A percentile compares a stretch with the other conserved stretches of the same genome.
Evolutionary conservation across 805 yeast species (phyloP).

Genomic region (Cyberlindnera mississippiensis): DNA sequence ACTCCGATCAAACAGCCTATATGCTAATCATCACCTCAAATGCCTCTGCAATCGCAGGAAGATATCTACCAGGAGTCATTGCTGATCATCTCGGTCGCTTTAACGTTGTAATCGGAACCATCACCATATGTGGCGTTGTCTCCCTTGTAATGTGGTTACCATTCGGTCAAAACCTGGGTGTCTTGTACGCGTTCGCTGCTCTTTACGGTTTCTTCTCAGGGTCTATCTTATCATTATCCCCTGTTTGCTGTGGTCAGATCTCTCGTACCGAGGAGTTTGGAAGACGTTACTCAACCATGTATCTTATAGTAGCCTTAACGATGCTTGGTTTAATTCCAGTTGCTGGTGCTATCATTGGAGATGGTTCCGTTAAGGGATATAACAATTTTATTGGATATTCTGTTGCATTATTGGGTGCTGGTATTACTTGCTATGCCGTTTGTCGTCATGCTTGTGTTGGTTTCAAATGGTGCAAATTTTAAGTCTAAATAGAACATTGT

Average conservation of each 20-base stretch:
- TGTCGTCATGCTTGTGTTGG: conserved; percentile 21
- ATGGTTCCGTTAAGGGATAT: conserved; percentile 14
- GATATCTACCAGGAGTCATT: conserved; percentile 39
- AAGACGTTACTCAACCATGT: conserved; percentile 52
- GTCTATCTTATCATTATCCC: conserved; percentile 50
- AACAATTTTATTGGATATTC: conserved; percentile 17
- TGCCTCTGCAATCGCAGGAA: conserved; percentile 38
- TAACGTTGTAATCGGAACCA: conserved; percentile 44
- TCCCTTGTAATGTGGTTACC: conserved; percentile 40
- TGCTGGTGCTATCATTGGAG: conserved; percentile 45
- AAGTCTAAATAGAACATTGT: too few relatives aligned
- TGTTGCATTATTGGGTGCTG: conserved; percentile 16
- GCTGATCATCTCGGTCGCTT: conserved; percentile 48
- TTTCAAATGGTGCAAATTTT: conserved; percentile 14
- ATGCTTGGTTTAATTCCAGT: conserved; percentile 46
- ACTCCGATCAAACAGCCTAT: conserved; percentile 36
- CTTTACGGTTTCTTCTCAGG: conserved; percentile 52
- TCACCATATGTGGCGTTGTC: conserved; percentile 30
- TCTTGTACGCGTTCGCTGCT: conserved; percentile 40
- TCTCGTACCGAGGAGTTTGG: conserved; percentile 51
- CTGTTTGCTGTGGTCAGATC: conserved; percentile 57
- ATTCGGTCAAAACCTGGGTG: conserved; percentile 33
- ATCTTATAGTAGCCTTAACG: conserved; percentile 53
- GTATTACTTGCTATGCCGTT: conserved; percentile 13
- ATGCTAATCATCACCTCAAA: conserved; percentile 43